Percentiles rank a stretch among this genome's conserved stretches.
phyloP scores from a whole-genome alignment of 306 rosid species.

The Inga oerstediana region DNA sequence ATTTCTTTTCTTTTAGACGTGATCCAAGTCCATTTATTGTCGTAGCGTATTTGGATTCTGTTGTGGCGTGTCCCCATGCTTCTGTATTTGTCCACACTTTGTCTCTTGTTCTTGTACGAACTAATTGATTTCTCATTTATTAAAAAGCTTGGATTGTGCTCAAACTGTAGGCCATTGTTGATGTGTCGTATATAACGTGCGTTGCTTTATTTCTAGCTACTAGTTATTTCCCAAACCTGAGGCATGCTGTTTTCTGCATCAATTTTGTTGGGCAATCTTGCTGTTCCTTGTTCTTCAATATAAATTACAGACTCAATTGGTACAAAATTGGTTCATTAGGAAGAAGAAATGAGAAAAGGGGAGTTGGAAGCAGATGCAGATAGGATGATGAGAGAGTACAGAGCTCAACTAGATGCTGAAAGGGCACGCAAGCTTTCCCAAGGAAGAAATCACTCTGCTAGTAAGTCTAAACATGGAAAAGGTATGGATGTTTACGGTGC shows the following conservation, averaged over 20 bases:
- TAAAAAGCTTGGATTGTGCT: background rate
- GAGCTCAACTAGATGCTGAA: slow-evolving; percentile 99
- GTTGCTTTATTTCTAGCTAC: slow-evolving; percentile 19
- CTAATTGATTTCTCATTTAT: background rate
- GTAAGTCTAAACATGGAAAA: slow-evolving; percentile 68
- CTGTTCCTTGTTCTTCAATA: slow-evolving; percentile 24
- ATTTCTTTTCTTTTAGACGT: background rate
- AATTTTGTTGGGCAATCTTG: slow-evolving; percentile 20
- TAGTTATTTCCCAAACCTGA: slow-evolving; percentile 22
- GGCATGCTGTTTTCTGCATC: background rate
- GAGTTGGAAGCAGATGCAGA: slow-evolving; percentile 94
- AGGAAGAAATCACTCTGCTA: slow-evolving; percentile 81
- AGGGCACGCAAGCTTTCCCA: slow-evolving; percentile 90
- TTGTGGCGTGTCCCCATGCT: background rate
- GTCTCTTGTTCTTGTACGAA: slow-evolving; percentile 5
- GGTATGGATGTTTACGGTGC: slow-evolving; percentile 59
- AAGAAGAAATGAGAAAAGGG: slow-evolving; percentile 90
- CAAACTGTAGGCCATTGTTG: background rate
- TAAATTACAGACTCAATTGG: slow-evolving; percentile 16
- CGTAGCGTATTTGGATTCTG: background rate
- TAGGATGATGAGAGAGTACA: slow-evolving; percentile 94
- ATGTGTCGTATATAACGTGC: slow-evolving; percentile 12
- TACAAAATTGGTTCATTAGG: slow-evolving; percentile 50
- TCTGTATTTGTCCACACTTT: background rate
- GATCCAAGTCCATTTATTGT: background rate